Percentiles rank a stretch among this genome's conserved stretches.
Evolutionary conservation across 768 basidiomycete species (phyloP).

Genomic region (Cantharellus anzutake): DNA sequence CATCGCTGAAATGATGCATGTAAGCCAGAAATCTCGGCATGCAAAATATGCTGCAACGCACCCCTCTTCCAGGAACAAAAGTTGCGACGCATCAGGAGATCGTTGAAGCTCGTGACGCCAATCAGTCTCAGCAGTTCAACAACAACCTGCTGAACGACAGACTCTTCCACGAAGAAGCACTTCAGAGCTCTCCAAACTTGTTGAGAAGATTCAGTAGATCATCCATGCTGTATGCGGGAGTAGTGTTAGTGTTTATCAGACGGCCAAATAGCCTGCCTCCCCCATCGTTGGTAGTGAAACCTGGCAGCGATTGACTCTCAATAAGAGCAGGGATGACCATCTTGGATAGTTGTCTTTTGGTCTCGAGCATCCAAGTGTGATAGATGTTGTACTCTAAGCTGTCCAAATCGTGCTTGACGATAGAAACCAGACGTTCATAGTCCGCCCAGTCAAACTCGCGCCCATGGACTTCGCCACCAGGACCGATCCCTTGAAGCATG

Average conservation of each 20-base stretch:
- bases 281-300: constrained; percentile 91
- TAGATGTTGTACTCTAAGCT: constrained; percentile 99
- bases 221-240: constrained; percentile 94
- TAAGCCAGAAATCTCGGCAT: neutral
- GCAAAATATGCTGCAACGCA: constrained; percentile 17
- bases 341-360: constrained; percentile 87
- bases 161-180: constrained; percentile 96
- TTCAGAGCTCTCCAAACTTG: constrained; percentile 95
- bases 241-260: constrained; percentile 63
- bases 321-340: constrained; percentile 99
- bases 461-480: constrained; percentile 80
- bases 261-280: constrained; percentile 88
- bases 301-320: constrained; percentile 92
- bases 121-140: constrained; percentile 91
- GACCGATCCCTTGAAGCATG: constrained; percentile 94
- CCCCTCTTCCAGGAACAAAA: constrained; percentile 99
- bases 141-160: constrained; percentile 85
- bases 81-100: constrained; percentile 93
- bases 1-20: constrained; percentile 47
- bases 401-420: constrained; percentile 97
- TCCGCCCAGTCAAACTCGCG: constrained; percentile 93
- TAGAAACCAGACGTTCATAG: constrained; percentile 90
- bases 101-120: constrained; percentile 95
- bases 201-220: constrained; percentile 92
- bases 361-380: constrained; percentile 98